These are phyloP conservation scores for Rhododendron vialii DNA, from an alignment of 148 eudicot species.

Conservation along the genomic window DNA sequence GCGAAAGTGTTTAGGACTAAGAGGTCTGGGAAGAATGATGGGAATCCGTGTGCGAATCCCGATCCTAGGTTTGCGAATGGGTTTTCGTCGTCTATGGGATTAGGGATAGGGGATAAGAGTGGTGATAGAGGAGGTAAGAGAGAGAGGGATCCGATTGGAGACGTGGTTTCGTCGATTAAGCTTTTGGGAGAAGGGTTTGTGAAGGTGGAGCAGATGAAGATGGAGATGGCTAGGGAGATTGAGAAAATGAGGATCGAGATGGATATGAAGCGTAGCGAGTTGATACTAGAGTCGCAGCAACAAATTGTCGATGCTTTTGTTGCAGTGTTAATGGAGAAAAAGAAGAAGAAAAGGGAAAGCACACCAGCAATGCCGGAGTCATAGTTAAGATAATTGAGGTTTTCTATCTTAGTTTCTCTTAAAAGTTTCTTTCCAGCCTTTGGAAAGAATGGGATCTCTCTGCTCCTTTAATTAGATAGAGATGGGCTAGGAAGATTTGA, in stretches of 20 bases:
- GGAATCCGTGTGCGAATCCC: constrained; percentile 8
- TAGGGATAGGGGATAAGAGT: constrained; percentile 14
- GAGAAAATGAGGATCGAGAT: constrained; percentile 71
- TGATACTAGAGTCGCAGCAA: constrained; percentile 80
- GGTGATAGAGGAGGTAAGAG: constrained; percentile 26
- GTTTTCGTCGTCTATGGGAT: not conserved
- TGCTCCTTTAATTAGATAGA: not conserved
- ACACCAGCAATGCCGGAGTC: constrained; percentile 12
- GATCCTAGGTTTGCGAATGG: constrained; percentile 18
- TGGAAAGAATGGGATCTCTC: constrained; percentile 4
- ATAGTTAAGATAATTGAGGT: constrained; percentile 3
- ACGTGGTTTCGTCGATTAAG: constrained; percentile 55
- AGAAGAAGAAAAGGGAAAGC: constrained; percentile 19
- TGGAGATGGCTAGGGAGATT: constrained; percentile 63
- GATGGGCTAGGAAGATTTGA: not conserved
- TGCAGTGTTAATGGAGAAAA: constrained; percentile 26
- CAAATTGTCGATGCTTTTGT: constrained; percentile 64
- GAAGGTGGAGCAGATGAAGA: constrained; percentile 78
- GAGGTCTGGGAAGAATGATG: not conserved
- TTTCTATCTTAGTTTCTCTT: not conserved
- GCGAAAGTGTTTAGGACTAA: constrained; percentile 12
- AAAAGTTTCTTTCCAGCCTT: not conserved
- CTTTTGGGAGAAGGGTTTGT: constrained; percentile 72
- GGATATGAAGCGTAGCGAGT: constrained; percentile 75
- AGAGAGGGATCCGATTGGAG: constrained; percentile 24